Conservation (phyloP, 495 filamentous ascomycete genomes). For the Arthonia radiata region DNA sequence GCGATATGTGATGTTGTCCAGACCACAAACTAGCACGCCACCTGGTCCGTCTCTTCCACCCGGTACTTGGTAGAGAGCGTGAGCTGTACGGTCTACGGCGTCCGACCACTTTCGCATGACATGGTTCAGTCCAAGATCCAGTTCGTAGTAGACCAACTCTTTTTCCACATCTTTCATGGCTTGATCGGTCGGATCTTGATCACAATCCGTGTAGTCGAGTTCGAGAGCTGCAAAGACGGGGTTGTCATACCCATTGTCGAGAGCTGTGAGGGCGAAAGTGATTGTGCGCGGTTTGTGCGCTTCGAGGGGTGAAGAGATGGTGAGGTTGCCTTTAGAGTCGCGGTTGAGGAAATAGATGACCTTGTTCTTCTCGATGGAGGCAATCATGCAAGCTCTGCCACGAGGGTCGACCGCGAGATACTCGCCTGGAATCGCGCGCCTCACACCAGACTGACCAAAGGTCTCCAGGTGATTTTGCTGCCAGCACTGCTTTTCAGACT, state of each 20-base stretch:
- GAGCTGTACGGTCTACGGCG: slow-evolving; percentile 70
- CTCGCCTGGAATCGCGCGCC: slow-evolving; percentile 82
- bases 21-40: slow-evolving; percentile 80
- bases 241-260: slow-evolving; percentile 94
- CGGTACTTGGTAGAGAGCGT: slow-evolving; percentile 82
- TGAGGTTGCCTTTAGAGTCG: slow-evolving; percentile 77
- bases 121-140: slow-evolving; percentile 90
- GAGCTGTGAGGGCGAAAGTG: slow-evolving; percentile 59
- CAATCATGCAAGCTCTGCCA: slow-evolving; percentile 80
- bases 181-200: slow-evolving; percentile 72
- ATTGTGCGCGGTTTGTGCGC: slow-evolving; percentile 88
- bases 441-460: slow-evolving; percentile 90
- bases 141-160: slow-evolving; percentile 82
- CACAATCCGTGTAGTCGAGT: slow-evolving; percentile 73
- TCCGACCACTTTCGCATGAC: slow-evolving; percentile 92
- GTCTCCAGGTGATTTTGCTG: slow-evolving; percentile 82
- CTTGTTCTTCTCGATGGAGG: slow-evolving; percentile 95
- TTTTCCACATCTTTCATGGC: slow-evolving; percentile 68
- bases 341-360: slow-evolving; percentile 96
- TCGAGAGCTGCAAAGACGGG: slow-evolving; percentile 89
- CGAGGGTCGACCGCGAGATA: slow-evolving; percentile 88
- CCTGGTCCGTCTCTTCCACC: slow-evolving; percentile 84
- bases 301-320: slow-evolving; percentile 92
- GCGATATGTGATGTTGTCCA: slow-evolving; percentile 83
- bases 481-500: slow-evolving; percentile 67